phyloP scores from a whole-genome alignment of 352 stramenopile species.

The Pythium utonaiense region DNA sequence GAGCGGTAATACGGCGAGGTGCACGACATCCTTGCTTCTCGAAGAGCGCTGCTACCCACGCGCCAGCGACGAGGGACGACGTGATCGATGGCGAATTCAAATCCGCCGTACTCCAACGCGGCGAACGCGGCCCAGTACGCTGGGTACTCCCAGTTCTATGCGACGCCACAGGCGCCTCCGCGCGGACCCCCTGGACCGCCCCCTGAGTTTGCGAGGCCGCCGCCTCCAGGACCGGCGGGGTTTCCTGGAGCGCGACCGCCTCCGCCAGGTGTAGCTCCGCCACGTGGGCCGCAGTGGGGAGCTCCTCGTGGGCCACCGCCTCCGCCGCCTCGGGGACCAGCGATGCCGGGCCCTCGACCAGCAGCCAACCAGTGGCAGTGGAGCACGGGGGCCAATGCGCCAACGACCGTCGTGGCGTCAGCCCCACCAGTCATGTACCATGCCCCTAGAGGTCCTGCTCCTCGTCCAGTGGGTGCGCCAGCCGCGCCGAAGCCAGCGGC shows the following conservation, averaged over 20 bases:
- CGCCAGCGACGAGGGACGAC: neutral
- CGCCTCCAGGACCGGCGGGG: conserved; percentile 28
- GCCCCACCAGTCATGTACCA: conserved; percentile 53
- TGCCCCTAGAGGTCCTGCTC: conserved; percentile 5
- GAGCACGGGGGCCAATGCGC: conserved; percentile 37
- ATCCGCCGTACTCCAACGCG: conserved; percentile 23
- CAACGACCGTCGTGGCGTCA: conserved; percentile 20
- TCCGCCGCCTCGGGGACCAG: conserved; percentile 20
- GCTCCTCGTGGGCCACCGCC: conserved; percentile 5
- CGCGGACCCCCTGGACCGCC: conserved; percentile 7
- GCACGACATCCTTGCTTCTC: no score
- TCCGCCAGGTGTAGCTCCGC: conserved; percentile 15
- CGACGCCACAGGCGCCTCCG: conserved; percentile 15
- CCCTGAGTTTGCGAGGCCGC: conserved; percentile 23
- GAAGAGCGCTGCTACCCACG: neutral
- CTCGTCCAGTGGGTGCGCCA: conserved; percentile 8
- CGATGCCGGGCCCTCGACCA: conserved; percentile 10
- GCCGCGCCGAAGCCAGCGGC: conserved; percentile 16
- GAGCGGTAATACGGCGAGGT: no score
- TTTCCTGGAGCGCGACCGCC: conserved; percentile 11
- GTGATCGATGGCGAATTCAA: conserved; percentile 17
- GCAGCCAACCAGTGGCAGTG: conserved; percentile 59
- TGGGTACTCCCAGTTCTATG: conserved; percentile 24
- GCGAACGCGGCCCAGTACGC: conserved; percentile 23
- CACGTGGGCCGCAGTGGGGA: conserved; percentile 9